These are phyloP conservation scores for Penicillium lagena DNA, from an alignment of 495 filamentous ascomycete genomes.

Conservation along the genomic window DNA sequence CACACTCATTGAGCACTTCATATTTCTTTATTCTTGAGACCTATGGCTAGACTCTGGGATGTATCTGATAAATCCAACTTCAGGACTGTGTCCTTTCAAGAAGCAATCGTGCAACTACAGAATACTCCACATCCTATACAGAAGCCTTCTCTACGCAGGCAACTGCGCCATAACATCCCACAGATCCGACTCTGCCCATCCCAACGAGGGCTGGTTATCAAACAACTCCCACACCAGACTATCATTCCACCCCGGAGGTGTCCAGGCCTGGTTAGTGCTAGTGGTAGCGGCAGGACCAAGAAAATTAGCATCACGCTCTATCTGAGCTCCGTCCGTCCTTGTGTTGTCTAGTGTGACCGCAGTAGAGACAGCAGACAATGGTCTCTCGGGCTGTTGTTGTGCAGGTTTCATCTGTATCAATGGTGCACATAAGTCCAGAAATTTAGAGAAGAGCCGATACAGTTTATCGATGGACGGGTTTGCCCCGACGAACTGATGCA, in stretches of 20 bases:
- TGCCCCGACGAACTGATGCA: constrained; percentile 16
- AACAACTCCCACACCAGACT: constrained; percentile 27
- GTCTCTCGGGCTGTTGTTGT: no score
- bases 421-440: constrained; percentile 19
- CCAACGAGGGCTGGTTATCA: constrained; percentile 24
- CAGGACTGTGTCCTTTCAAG: constrained; percentile 18
- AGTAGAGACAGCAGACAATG: background rate
- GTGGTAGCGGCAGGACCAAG: constrained; percentile 1
- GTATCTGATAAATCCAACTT: constrained; percentile 5
- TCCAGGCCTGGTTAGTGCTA: background rate
- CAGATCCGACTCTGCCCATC: constrained; percentile 22
- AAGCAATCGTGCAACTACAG: constrained; percentile 16
- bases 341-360: no score
- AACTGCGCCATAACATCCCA: constrained; percentile 17
- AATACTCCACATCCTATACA: no score
- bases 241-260: constrained; percentile 17
- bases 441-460: constrained; percentile 22
- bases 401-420: constrained; percentile 7
- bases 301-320: background rate
- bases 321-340: background rate
- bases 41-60: constrained; percentile 18
- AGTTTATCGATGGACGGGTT: constrained; percentile 21
- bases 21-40: constrained; percentile 6
- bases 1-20: constrained; percentile 7
- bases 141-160: no score